Evolutionary conservation across 495 filamentous ascomycete species (phyloP).

Genomic region (Bacidia gigantensis): DNA sequence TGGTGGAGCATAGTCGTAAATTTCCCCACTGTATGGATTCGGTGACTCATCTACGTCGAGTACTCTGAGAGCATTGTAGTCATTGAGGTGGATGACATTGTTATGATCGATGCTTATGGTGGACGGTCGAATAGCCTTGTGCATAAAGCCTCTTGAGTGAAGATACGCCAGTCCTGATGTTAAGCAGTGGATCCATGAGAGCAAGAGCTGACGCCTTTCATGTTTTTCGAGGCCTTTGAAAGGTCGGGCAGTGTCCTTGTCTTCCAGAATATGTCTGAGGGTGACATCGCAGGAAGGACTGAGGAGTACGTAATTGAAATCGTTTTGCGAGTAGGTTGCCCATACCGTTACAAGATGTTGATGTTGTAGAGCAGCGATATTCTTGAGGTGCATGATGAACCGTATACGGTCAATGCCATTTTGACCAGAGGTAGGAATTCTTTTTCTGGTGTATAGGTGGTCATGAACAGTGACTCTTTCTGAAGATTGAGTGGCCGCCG

Average conservation of each 20-base stretch:
- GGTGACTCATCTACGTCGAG: slow-evolving; percentile 46
- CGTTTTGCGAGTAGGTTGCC: slow-evolving; percentile 65
- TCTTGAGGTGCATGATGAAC: slow-evolving; percentile 48
- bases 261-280: slow-evolving; percentile 61
- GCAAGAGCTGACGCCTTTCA: slow-evolving; percentile 49
- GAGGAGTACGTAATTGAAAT: slow-evolving; percentile 62
- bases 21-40: slow-evolving; percentile 33
- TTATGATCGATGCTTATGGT: slow-evolving; percentile 62
- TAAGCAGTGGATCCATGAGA: slow-evolving; percentile 84
- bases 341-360: slow-evolving; percentile 70
- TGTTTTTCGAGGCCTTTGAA: slow-evolving; percentile 63
- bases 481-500: slow-evolving; percentile 35
- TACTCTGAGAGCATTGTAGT: slow-evolving; percentile 52
- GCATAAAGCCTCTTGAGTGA: slow-evolving; percentile 56
- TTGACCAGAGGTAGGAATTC: slow-evolving; percentile 47
- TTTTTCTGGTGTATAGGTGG: slow-evolving; percentile 54
- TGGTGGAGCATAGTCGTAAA: slow-evolving; percentile 78
- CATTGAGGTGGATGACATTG: slow-evolving; percentile 59
- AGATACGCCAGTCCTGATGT: slow-evolving; percentile 63
- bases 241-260: slow-evolving; percentile 38
- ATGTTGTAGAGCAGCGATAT: slow-evolving; percentile 60
- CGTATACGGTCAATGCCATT: slow-evolving; percentile 27
- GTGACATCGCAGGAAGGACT: slow-evolving; percentile 59
- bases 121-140: slow-evolving; percentile 73
- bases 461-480: slow-evolving; percentile 57